Percentiles rank a stretch among this genome's conserved stretches.
phyloP scores from a whole-genome alignment of 331 rosid genomes.

The Pyrus hybrid region DNA sequence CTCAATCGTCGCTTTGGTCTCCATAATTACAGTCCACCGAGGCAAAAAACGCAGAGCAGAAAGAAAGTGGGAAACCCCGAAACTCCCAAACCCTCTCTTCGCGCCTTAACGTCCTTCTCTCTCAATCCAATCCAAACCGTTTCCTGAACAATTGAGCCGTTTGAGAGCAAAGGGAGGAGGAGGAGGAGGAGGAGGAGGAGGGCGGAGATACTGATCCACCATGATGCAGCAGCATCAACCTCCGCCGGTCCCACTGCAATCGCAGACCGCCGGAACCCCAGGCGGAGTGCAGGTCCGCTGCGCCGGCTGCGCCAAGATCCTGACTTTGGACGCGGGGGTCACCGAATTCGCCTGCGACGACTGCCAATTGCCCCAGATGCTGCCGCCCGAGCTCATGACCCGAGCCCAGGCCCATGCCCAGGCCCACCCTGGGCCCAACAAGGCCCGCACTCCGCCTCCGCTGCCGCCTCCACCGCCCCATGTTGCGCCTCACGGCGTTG shows the following conservation, averaged over 20 bases:
- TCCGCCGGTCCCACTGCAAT: constrained; percentile 23
- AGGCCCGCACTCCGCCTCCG: background rate
- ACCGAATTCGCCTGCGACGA: constrained; percentile 38
- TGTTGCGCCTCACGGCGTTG: constrained; percentile 42
- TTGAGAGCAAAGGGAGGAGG: background rate
- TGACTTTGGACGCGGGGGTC: constrained; percentile 36
- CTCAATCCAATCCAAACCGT: background rate
- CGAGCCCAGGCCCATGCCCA: constrained; percentile 18
- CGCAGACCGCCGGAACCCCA: background rate
- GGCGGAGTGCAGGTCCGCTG: constrained; percentile 49
- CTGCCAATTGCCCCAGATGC: constrained; percentile 45
- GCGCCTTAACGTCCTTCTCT: constrained; percentile 4
- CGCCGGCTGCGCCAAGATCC: constrained; percentile 43
- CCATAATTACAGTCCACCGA: no score
- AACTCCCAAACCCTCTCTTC: constrained; percentile 10
- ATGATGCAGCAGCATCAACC: constrained; percentile 27
- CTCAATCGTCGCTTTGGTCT: background rate
- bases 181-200: background rate
- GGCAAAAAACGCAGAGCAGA: background rate
- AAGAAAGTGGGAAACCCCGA: constrained; percentile 7
- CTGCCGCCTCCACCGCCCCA: constrained; percentile 20
- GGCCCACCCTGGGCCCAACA: background rate
- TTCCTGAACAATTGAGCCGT: background rate
- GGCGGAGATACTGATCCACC: constrained; percentile 1
- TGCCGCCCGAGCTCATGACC: constrained; percentile 55